Evolutionary conservation across 192 early-diverging fungal genomes (phyloP).

Genomic region (Obelidium mucronatum): DNA sequence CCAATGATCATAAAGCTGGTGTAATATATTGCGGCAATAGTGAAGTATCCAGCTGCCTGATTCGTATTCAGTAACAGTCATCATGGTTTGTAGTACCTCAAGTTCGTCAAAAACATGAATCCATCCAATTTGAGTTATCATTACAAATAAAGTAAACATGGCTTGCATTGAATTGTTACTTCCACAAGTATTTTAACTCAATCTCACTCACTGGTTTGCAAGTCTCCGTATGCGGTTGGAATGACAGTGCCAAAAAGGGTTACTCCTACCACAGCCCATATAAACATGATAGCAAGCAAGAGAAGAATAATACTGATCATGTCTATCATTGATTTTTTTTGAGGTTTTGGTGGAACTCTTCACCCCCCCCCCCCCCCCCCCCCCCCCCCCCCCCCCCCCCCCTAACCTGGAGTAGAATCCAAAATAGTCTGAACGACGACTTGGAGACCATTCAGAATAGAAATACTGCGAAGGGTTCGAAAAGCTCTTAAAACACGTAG

Average conservation of each 20-base stretch:
- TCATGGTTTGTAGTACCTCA: conserved; percentile 16
- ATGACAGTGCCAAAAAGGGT: conserved; percentile 44
- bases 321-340: conserved; percentile 31
- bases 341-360: too few relatives aligned
- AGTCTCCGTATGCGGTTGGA: conserved; percentile 40
- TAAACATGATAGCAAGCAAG: conserved; percentile 47
- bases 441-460: conserved; percentile 44
- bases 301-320: conserved; percentile 51
- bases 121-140: conserved; percentile 52
- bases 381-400: too few relatives aligned
- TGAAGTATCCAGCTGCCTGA: conserved; percentile 43
- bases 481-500: conserved; percentile 44
- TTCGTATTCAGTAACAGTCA: background rate
- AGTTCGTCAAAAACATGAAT: conserved; percentile 37
- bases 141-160: conserved; percentile 48
- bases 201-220: conserved; percentile 19
- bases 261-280: conserved; percentile 50
- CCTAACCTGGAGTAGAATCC: conserved; percentile 32
- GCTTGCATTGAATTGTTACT: too few relatives aligned
- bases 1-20: conserved; percentile 46
- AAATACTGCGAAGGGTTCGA: conserved; percentile 35
- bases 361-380: too few relatives aligned
- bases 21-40: conserved; percentile 45
- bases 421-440: conserved; percentile 46
- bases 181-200: background rate